Evolutionary conservation across 139 green algal genomes (phyloP).

Genomic region (Chlamydomonas incerta): DNA sequence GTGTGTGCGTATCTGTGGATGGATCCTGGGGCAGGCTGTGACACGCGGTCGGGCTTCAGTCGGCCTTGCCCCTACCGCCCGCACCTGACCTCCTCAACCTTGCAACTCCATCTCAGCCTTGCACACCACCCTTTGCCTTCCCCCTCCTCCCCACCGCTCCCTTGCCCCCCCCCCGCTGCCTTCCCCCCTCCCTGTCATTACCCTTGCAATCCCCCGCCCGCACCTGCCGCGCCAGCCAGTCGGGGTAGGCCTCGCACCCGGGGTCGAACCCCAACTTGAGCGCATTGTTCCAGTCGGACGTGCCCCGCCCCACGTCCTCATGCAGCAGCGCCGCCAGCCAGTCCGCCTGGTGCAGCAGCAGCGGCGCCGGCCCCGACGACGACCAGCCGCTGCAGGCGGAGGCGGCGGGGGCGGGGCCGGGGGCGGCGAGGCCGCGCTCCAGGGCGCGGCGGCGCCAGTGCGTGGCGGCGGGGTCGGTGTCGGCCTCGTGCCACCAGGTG

Average conservation of each 20-base stretch:
- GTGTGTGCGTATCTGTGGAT: too few species aligned
- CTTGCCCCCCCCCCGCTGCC: too few species aligned
- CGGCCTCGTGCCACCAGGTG: constrained; percentile 67
- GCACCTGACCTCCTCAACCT: too few species aligned
- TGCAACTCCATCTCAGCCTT: too few species aligned
- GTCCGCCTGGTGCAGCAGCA: constrained; percentile 85
- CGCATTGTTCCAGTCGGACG: constrained; percentile 95
- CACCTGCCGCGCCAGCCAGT: constrained; percentile 82
- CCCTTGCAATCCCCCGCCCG: neutral
- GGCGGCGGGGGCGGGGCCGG: constrained; percentile 10
- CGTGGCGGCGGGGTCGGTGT: neutral
- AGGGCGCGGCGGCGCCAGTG: neutral
- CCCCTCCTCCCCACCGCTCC: too few species aligned
- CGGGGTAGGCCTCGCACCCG: constrained; percentile 74
- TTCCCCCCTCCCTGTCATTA: too few species aligned
- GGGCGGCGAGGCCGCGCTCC: neutral
- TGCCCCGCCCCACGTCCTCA: constrained; percentile 13
- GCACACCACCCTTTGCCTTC: too few species aligned
- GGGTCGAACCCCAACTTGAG: constrained; percentile 95
- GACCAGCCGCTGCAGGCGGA: too few species aligned
- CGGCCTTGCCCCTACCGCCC: too few species aligned
- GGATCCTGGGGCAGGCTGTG: too few species aligned
- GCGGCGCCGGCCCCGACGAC: constrained; percentile 32
- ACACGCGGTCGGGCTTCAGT: too few species aligned
- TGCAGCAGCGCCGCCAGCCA: constrained; percentile 77